A percentile compares a stretch with the other conserved stretches of the same genome.
phyloP scores from a whole-genome alignment of 2,329 filamentous ascomycete genomes.

The Colletotrichum sp. region DNA sequence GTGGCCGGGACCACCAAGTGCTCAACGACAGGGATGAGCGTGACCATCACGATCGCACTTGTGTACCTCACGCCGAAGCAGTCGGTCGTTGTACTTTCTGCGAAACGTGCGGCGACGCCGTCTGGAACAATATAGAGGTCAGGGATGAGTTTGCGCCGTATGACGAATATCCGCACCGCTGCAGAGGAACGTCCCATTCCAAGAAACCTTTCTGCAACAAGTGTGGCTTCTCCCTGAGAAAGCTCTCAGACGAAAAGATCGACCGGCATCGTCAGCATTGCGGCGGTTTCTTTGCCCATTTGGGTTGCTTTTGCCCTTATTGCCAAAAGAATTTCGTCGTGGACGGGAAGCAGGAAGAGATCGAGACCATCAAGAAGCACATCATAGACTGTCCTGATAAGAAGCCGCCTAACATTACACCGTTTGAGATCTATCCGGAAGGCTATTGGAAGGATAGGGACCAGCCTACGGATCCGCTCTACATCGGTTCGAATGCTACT shows the following conservation, averaged over 20 bases:
- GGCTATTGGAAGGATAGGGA: neutral
- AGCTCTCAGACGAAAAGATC: neutral
- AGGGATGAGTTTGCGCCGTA: neutral
- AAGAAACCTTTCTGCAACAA: slow-evolving; percentile 19
- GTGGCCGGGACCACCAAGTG: slow-evolving; percentile 24
- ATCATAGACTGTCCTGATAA: neutral
- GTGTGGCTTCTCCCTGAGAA: slow-evolving; percentile 17
- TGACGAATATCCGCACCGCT: slow-evolving; percentile 21
- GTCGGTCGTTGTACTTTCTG: slow-evolving; percentile 22
- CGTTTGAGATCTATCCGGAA: slow-evolving; percentile 19
- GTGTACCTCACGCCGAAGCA: slow-evolving; percentile 21
- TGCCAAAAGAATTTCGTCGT: slow-evolving; percentile 11
- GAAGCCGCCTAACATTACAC: neutral
- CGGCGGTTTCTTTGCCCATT: slow-evolving; percentile 15
- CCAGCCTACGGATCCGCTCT: slow-evolving; percentile 10
- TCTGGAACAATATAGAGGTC: slow-evolving; percentile 13
- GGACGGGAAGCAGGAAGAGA: neutral
- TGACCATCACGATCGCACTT: slow-evolving; percentile 23
- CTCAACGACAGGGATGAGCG: slow-evolving; percentile 19
- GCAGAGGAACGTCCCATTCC: slow-evolving; percentile 1
- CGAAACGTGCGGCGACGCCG: slow-evolving; percentile 17
- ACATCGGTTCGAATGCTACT: neutral
- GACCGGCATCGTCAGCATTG: slow-evolving; percentile 22
- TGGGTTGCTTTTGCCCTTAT: slow-evolving; percentile 26
- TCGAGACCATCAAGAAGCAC: neutral